Conservation (phyloP, 179 eudicot genomes). For the Beta macrorhiza region DNA sequence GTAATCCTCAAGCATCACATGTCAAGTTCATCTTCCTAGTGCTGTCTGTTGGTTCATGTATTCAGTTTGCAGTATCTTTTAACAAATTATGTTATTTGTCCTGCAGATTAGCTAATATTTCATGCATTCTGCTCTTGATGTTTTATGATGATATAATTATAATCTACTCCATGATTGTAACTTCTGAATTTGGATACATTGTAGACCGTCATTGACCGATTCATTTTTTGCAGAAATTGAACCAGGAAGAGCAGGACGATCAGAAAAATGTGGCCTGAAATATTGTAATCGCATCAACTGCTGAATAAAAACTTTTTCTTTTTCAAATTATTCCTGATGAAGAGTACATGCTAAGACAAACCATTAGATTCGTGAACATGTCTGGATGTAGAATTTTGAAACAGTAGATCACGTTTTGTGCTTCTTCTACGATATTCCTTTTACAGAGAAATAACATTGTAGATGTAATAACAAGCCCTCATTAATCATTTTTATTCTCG, state of each 20-base stretch:
- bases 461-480: too few species aligned
- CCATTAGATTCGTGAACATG: not conserved
- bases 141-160: not conserved
- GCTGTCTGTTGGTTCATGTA: not conserved
- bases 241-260: slow-evolving; percentile 30
- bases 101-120: not conserved
- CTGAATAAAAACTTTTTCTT: slow-evolving; percentile 6
- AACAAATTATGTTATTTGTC: not conserved
- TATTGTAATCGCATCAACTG: not conserved
- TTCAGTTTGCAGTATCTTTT: not conserved
- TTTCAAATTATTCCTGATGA: not conserved
- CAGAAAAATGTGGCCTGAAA: slow-evolving; percentile 24
- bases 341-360: not conserved
- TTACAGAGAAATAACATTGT: too few species aligned
- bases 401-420: not conserved
- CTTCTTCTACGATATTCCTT: too few species aligned
- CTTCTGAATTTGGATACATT: not conserved
- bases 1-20: not conserved
- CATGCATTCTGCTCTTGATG: not conserved
- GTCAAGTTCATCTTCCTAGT: too few species aligned
- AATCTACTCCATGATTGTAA: not conserved
- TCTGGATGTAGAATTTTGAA: not conserved
- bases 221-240: slow-evolving; percentile 25
- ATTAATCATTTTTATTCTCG: too few species aligned
- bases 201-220: not conserved